These are phyloP conservation scores for Aurantiochytrium sp. DNA, from an alignment of 108 stramenopile species.

Conservation along the genomic window DNA sequence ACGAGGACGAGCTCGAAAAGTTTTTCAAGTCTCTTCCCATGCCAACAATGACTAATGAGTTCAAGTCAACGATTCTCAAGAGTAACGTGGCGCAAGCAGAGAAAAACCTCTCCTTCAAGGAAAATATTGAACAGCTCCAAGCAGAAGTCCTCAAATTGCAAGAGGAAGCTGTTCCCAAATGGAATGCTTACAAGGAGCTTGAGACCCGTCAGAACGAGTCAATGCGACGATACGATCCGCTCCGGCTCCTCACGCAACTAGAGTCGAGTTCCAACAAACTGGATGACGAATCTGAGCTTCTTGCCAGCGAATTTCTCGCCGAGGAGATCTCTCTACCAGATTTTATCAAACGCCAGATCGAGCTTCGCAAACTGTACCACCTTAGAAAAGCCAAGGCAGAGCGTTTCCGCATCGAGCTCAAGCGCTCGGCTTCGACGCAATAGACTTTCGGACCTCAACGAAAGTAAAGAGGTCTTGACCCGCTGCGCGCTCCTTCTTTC, in stretches of 20 bases:
- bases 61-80: not conserved
- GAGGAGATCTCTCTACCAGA: not conserved
- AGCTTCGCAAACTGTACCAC: conserved; percentile 20
- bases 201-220: not conserved
- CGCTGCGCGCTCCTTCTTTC: too few relatives aligned
- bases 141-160: not conserved
- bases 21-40: not conserved
- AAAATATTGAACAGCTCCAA: not conserved
- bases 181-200: not conserved
- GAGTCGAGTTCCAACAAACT: not conserved
- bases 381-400: not conserved
- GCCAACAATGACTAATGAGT: not conserved
- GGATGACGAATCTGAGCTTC: not conserved
- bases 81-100: not conserved
- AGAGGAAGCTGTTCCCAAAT: not conserved
- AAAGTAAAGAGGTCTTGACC: too few relatives aligned
- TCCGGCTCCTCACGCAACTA: not conserved
- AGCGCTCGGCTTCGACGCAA: not conserved
- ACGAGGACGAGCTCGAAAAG: not conserved
- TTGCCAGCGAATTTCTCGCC: not conserved
- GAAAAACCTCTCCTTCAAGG: not conserved
- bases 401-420: not conserved
- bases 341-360: not conserved
- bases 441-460: too few relatives aligned
- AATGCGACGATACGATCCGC: not conserved